Evolutionary conservation across 2,329 filamentous ascomycete species (phyloP), one percentile per base, ranked within the genome.

Genomic region (Chaetomium strumarium): DNA sequence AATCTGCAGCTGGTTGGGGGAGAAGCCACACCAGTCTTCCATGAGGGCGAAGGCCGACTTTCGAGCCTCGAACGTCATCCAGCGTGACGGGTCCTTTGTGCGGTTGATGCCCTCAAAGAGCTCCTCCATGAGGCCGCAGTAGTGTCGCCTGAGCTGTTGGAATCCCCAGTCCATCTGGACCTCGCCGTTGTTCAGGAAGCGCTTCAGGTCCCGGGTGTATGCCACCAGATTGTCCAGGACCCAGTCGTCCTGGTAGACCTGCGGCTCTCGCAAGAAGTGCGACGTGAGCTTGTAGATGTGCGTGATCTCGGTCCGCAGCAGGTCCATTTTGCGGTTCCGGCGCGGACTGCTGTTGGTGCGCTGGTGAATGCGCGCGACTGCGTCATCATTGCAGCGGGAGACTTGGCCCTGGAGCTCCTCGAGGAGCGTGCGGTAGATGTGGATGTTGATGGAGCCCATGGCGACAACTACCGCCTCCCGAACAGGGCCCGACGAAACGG

Each of bases 1-100:
- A 38, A 96, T 88, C 58, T 95, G 88, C 13, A 74, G 77, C 66
- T 95, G 90, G 58, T 96, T 96, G 0, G 91, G 90, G 8, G 91
- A 96, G 67, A 95, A 96, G 2, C 93, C 93, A 66, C 93, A 99
- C 95, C 95, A 99, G 59, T 97, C 92, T 69, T 99, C 93, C 91
- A 99, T 97, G 44, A 99, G 73, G 0, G 91, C 85, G 65, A 99
- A 99, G 0, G 92, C 88, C 5, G 93, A 96, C 66, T 96, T 96
- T 38, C 95, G 80, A 12, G 91, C 89, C 67, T 99, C 93, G 64
- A 99, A 99, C 0, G 93, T 91, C 82, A 99, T 93, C 92, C 93
- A 99, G 31, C 90, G 81, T 5, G 89, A 85, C 1, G 90, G 87
- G 55, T 96, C 89, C 56, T 84, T 84, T 0, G 90, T 90, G 47